A percentile compares a stretch with the other conserved stretches of the same genome.
Conservation (phyloP, 2,329 filamentous ascomycete species). For the Plectosphaerella cucumerina region DNA sequence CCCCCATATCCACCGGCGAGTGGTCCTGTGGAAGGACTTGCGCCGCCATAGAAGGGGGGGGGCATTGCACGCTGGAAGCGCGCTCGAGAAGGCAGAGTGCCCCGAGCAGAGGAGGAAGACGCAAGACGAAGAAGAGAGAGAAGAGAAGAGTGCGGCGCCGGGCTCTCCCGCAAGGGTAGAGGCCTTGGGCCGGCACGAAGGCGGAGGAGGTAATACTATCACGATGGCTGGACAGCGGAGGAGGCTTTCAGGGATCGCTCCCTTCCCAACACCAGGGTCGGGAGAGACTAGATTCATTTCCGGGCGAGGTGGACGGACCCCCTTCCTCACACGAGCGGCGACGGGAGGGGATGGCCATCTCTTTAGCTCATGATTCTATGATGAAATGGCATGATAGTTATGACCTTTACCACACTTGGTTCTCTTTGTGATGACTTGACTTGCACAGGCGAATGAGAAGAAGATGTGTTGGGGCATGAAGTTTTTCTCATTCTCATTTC, state of each 20-base stretch:
- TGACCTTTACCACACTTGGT: conserved; percentile 4
- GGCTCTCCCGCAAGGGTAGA: background rate
- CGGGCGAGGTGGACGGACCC: conserved; percentile 12
- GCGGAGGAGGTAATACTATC: conserved; percentile 1
- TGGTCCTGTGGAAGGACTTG: background rate
- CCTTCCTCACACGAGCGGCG: conserved; percentile 3
- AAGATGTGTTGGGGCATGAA: no score
- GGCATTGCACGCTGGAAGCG: no score
- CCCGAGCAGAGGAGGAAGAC: no score
- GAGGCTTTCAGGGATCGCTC: background rate
- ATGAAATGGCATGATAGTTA: conserved; percentile 17
- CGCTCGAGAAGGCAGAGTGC: no score
- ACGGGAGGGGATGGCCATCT: conserved; percentile 8
- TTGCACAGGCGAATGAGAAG: no score
- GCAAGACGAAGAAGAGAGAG: background rate
- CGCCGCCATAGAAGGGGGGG: no score
- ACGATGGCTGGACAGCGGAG: background rate
- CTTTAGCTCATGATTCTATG: conserved; percentile 15
- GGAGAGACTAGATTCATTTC: conserved; percentile 14
- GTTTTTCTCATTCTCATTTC: no score
- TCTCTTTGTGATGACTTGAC: no score
- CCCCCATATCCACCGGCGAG: no score
- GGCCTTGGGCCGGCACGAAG: background rate
- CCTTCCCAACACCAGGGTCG: background rate
- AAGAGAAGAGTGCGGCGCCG: background rate